Evolutionary conservation across 805 yeast species (phyloP), one percentile per base, ranked within the genome.

Genomic region (Metschnikowia borealis): DNA sequence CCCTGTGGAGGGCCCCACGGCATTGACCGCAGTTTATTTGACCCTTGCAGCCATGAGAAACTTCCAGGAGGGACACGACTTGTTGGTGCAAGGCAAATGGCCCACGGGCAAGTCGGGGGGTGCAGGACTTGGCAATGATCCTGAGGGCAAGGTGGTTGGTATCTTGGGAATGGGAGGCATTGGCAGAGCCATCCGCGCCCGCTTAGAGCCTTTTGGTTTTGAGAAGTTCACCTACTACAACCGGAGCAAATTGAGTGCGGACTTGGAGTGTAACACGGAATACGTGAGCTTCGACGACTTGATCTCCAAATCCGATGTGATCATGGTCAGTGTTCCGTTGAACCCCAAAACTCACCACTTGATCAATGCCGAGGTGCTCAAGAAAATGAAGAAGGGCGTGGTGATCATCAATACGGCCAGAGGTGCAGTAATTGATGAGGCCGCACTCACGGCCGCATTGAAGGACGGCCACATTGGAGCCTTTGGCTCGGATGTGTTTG

Each of bases 81-180:
- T 72, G 41, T 64, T 87, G 57, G 55, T 55, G 35, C 65, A 69
- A 34, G 91, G 90, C 20, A 71, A 80, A 49, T 89, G 95, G 92
- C 77, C 78, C 14, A 56, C 65, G 3, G 58, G 54, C 49, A 74
- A 75, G 53, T 55, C 63, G 42, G 74, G 66, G 3, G 86, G 84
- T 2, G 78, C 84, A 0, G 77, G 82, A 6, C 67, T 82, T 43
- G 96, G 95, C 6, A 78, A 79, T 61, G 91, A 85, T 61, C 95
- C 95, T 15, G 82, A 75, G 54, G 89, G 88, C 7, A 84, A 85
- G 62, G 75, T 75, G 17, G 84, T 89, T 20, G 96, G 96, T 44
- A 83, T 89, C 48, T 72, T 86, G 47, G 96, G 96, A 14, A 77
- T 89, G 80, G 96, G 96, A 33, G 96, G 96, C 34, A 89, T 89